Evolutionary conservation across 1,139 yeast genomes (phyloP).

Genomic region (Saccharomycopsis hybrid): DNA sequence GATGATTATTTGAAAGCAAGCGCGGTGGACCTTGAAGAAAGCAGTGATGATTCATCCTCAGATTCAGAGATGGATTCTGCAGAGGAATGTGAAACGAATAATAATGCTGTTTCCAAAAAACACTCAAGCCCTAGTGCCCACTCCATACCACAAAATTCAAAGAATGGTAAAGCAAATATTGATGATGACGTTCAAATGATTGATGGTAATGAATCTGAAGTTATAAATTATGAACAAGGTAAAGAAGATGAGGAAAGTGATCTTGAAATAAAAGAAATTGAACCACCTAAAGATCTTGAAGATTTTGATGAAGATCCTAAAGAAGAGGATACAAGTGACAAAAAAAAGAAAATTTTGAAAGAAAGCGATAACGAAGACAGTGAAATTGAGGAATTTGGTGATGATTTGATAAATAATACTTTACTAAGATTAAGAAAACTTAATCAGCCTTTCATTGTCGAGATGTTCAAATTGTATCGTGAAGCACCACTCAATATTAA

Average conservation of each 20-base stretch:
- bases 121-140: too few relatives aligned
- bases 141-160: not conserved
- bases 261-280: too few relatives aligned
- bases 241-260: constrained; percentile 27
- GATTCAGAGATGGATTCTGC: not conserved
- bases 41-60: not conserved
- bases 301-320: constrained; percentile 23
- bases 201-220: not conserved
- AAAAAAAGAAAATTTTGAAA: constrained; percentile 10
- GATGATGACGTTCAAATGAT: not conserved
- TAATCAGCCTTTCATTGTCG: constrained; percentile 44
- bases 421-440: constrained; percentile 21
- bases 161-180: not conserved
- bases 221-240: not conserved
- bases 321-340: constrained; percentile 22
- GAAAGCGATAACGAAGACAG: constrained; percentile 23
- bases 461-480: constrained; percentile 62
- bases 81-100: not conserved
- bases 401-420: not conserved
- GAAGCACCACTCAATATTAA: constrained; percentile 76
- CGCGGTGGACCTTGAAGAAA: constrained; percentile 25
- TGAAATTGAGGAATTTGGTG: constrained; percentile 23
- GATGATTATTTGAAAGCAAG: constrained; percentile 24
- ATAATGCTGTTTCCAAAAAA: too few relatives aligned
- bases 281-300: too few relatives aligned